These are phyloP conservation scores for Yamadazyma philogaea DNA, from an alignment of 805 yeast species.

Conservation along the genomic window DNA sequence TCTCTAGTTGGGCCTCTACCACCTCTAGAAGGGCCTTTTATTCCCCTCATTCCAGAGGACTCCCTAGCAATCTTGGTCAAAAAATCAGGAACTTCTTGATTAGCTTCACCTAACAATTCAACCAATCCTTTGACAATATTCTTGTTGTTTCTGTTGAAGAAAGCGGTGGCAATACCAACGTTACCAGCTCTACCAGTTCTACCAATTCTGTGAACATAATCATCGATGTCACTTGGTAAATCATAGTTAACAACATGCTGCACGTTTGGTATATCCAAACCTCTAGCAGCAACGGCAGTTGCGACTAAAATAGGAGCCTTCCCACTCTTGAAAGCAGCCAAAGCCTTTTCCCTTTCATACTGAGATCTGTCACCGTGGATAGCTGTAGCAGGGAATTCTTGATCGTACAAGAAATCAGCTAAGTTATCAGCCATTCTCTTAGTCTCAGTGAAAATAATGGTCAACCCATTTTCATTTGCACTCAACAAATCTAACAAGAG, in stretches of 20 bases:
- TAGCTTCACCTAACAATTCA: conserved; percentile 88
- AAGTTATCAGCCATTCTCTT: conserved; percentile 97
- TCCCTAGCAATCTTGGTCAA: conserved; percentile 79
- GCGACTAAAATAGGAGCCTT: conserved; percentile 93
- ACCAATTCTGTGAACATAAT: conserved; percentile 99
- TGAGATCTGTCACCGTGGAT: conserved; percentile 99
- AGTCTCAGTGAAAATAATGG: conserved; percentile 95
- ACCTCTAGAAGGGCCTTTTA: conserved; percentile 39
- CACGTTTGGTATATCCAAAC: conserved; percentile 98
- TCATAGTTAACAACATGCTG: conserved; percentile 97
- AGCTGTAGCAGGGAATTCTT: conserved; percentile 94
- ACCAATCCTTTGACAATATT: conserved; percentile 84
- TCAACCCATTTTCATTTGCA: conserved; percentile 76
- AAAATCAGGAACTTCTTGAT: conserved; percentile 95
- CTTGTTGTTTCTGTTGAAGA: conserved; percentile 93
- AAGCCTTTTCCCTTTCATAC: conserved; percentile 95
- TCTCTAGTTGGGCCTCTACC: conserved; percentile 42
- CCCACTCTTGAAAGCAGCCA: conserved; percentile 91
- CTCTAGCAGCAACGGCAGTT: conserved; percentile 99
- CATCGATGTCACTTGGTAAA: conserved; percentile 95
- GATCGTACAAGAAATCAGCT: conserved; percentile 85
- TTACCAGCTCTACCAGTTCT: conserved; percentile 99
- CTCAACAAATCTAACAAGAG: conserved; percentile 81
- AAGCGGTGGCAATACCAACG: conserved; percentile 97
- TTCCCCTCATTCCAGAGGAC: conserved; percentile 48